A percentile compares a stretch with the other conserved stretches of the same genome.
Evolutionary conservation across 768 basidiomycete species (phyloP).

Genomic region (Phallus indusiatus): DNA sequence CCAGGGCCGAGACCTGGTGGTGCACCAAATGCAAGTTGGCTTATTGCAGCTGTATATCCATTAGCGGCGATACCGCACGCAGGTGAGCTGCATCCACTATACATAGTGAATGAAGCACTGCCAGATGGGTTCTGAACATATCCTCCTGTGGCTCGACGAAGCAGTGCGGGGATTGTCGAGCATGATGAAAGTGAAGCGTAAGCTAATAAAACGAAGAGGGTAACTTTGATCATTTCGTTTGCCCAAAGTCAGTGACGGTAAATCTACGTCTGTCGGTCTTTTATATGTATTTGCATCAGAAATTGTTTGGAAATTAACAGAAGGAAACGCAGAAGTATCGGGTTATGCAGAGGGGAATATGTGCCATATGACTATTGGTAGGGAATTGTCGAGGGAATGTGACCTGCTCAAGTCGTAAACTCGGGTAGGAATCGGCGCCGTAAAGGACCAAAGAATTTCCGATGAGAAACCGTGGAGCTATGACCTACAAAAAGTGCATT

Average conservation of each 20-base stretch:
- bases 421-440: not conserved
- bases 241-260: not conserved
- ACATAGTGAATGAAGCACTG: constrained; percentile 46
- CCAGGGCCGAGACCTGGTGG: constrained; percentile 40
- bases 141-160: constrained; percentile 31
- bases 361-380: not conserved
- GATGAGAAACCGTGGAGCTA: not conserved
- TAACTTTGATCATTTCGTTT: not conserved
- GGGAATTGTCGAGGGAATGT: not conserved
- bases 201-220: not conserved
- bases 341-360: too few species aligned
- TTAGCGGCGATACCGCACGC: constrained; percentile 43
- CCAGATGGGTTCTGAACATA: constrained; percentile 47
- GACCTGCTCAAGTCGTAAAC: not conserved
- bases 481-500: too few species aligned
- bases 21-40: constrained; percentile 47
- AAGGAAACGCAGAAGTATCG: too few species aligned
- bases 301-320: not conserved
- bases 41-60: constrained; percentile 49
- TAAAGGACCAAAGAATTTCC: not conserved
- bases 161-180: not conserved
- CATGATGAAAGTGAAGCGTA: not conserved
- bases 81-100: constrained; percentile 39
- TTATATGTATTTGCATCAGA: not conserved
- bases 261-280: not conserved